Conservation (phyloP, 768 basidiomycete genomes). For the Podaxis sp. region DNA sequence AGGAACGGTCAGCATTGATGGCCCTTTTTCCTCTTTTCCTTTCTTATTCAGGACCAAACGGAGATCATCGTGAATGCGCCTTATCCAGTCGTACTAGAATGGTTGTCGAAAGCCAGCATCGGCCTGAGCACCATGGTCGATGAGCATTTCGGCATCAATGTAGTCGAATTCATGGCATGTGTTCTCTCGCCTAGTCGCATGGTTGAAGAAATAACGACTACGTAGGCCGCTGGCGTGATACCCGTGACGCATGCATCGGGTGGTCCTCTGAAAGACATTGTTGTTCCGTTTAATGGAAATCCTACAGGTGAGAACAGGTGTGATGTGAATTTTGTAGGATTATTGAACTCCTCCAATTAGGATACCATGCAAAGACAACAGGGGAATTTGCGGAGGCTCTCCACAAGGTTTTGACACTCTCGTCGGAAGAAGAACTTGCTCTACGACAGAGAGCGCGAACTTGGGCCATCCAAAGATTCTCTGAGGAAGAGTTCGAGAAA, state of each 20-base stretch:
- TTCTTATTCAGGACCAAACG: conserved; percentile 50
- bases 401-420: conserved; percentile 56
- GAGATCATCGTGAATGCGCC: conserved; percentile 82
- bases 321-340: background rate
- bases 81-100: conserved; percentile 62
- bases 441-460: conserved; percentile 66
- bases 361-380: conserved; percentile 73
- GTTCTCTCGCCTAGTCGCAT: background rate
- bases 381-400: conserved; percentile 65
- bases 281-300: conserved; percentile 70
- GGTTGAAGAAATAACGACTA: background rate
- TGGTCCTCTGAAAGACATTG: conserved; percentile 87
- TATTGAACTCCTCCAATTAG: conserved; percentile 25
- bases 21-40: background rate
- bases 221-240: conserved; percentile 88
- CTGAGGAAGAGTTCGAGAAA: conserved; percentile 70
- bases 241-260: conserved; percentile 92
- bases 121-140: conserved; percentile 97
- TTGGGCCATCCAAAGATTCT: conserved; percentile 73
- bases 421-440: conserved; percentile 46
- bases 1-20: background rate
- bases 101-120: conserved; percentile 73
- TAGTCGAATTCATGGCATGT: conserved; percentile 95
- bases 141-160: conserved; percentile 97
- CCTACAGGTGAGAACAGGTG: conserved; percentile 49